Evolutionary conservation across 257 asterid species (phyloP).

Genomic region (Penstemon barbatus): DNA sequence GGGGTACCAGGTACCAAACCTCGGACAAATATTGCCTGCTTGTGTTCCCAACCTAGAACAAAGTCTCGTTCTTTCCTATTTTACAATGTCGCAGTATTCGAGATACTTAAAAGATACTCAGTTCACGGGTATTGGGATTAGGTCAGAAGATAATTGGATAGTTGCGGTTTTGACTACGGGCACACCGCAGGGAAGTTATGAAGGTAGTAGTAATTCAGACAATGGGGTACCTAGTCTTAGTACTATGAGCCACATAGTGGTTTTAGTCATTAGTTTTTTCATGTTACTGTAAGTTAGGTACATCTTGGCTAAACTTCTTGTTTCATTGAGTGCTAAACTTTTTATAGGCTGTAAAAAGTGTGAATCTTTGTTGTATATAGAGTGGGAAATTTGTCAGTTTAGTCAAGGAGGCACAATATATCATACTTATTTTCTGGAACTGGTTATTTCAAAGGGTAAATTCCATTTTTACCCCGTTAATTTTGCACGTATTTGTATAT

Average conservation of each 20-base stretch:
- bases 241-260: slow-evolving; percentile 25
- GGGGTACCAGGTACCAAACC: slow-evolving; percentile 75
- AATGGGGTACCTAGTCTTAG: slow-evolving; percentile 33
- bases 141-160: slow-evolving; percentile 64
- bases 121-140: slow-evolving; percentile 76
- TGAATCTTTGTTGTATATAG: too few species aligned
- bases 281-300: slow-evolving; percentile 35
- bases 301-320: slow-evolving; percentile 2
- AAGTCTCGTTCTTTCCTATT: slow-evolving; percentile 63
- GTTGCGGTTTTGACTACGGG: slow-evolving; percentile 73
- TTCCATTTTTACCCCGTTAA: too few species aligned
- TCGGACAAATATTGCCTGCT: slow-evolving; percentile 78
- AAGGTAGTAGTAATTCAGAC: too few species aligned
- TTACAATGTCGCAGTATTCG: slow-evolving; percentile 64
- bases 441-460: too few species aligned
- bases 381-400: too few species aligned
- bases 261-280: slow-evolving; percentile 34
- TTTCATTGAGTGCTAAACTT: slow-evolving; percentile 23
- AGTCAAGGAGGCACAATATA: too few species aligned
- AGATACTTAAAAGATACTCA: slow-evolving; percentile 53
- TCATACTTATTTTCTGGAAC: too few species aligned
- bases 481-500: too few species aligned
- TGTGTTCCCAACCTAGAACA: slow-evolving; percentile 73
- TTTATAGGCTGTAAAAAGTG: not conserved
- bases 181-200: too few species aligned